Evolutionary conservation across 805 yeast species (phyloP).

Genomic region (Metschnikowia kofuensis): DNA sequence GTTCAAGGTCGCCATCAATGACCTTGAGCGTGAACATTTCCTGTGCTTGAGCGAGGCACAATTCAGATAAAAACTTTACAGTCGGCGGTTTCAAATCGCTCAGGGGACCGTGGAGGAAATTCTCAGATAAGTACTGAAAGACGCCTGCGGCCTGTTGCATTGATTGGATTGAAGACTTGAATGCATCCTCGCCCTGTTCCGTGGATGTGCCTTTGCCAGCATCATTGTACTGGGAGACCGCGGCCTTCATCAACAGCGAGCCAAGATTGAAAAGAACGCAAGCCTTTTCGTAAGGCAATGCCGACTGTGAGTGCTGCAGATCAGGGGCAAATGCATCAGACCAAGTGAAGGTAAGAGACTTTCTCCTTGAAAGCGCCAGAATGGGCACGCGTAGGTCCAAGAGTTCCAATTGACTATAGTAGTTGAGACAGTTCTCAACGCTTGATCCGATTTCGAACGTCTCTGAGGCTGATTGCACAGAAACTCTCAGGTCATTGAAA

Average conservation of each 20-base stretch:
- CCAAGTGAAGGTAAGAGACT: constrained; percentile 70
- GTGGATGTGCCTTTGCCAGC: constrained; percentile 22
- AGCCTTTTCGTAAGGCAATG: constrained; percentile 89
- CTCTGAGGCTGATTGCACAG: constrained; percentile 49
- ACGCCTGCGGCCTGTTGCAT: constrained; percentile 81
- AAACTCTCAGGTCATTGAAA: constrained; percentile 52
- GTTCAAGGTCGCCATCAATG: constrained; percentile 48
- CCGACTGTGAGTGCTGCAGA: constrained; percentile 60
- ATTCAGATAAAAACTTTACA: constrained; percentile 55
- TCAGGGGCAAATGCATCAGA: constrained; percentile 59
- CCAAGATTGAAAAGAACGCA: constrained; percentile 77
- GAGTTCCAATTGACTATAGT: constrained; percentile 79
- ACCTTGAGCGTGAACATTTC: constrained; percentile 72
- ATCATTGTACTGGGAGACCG: constrained; percentile 31
- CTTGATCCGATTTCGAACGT: constrained; percentile 42
- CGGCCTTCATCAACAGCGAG: constrained; percentile 53
- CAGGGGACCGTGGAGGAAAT: constrained; percentile 86
- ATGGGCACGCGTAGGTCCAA: constrained; percentile 75
- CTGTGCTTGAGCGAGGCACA: constrained; percentile 86
- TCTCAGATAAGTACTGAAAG: constrained; percentile 66
- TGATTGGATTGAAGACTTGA: constrained; percentile 56
- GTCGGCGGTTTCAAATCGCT: constrained; percentile 70
- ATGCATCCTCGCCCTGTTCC: constrained; percentile 35
- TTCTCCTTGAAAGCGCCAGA: constrained; percentile 42
- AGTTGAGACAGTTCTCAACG: constrained; percentile 57